A percentile compares a stretch with the other conserved stretches of the same genome.
phyloP scores from a whole-genome alignment of 2,329 filamentous ascomycete genomes.

The Diplodia corticola region DNA sequence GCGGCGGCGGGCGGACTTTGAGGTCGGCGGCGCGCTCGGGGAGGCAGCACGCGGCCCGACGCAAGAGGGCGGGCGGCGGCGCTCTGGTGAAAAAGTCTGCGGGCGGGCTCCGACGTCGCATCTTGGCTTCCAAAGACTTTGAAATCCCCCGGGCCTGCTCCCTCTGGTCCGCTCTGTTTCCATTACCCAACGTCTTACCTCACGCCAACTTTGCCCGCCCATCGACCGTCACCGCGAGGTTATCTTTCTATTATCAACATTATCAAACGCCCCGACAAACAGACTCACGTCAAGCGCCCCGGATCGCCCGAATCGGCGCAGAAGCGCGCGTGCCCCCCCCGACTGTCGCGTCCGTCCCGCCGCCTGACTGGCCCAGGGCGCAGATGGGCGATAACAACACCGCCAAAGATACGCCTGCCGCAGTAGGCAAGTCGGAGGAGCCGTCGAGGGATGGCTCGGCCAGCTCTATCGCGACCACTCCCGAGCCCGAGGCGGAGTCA shows the following conservation, averaged over 20 bases:
- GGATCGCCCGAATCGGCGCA: constrained; percentile 22
- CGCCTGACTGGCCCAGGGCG: constrained; percentile 32
- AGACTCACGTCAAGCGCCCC: constrained; percentile 28
- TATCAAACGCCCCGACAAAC: constrained; percentile 43
- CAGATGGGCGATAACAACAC: constrained; percentile 51
- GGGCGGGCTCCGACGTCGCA: constrained; percentile 21
- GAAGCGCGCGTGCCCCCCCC: constrained; percentile 39
- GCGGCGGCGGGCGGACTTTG: constrained; percentile 9
- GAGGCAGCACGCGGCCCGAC: constrained; percentile 11
- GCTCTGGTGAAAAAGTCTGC: constrained; percentile 20
- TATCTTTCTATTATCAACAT: constrained; percentile 48
- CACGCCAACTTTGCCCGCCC: constrained; percentile 43
- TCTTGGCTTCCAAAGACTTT: constrained; percentile 13
- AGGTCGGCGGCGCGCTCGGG: constrained; percentile 18
- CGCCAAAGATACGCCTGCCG: constrained; percentile 45
- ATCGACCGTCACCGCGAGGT: constrained; percentile 39
- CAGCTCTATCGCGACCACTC: constrained; percentile 51
- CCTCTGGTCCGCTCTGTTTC: constrained; percentile 33
- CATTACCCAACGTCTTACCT: constrained; percentile 53
- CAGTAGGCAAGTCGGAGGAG: constrained; percentile 43
- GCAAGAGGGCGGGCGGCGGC: constrained; percentile 14
- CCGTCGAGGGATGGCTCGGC: constrained; percentile 47
- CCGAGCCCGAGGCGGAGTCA: constrained; percentile 46
- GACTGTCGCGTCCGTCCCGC: constrained; percentile 36
- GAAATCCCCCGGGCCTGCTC: constrained; percentile 30